Conservation (phyloP, 352 stramenopile species). For the Pythium chondricola region DNA sequence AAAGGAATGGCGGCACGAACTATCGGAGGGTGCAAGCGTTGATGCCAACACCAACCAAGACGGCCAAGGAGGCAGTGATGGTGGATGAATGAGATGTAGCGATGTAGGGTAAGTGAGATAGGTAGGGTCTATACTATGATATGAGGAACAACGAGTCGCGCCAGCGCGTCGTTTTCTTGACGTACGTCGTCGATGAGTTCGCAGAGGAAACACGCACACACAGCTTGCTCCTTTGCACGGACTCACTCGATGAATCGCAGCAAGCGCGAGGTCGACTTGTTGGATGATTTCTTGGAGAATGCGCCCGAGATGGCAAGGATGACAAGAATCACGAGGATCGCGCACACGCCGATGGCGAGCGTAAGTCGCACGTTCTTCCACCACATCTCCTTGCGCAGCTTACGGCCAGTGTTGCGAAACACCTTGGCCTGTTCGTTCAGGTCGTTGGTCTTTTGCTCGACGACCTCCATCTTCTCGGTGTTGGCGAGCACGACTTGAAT, state of each 20-base stretch:
- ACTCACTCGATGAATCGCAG: conserved; percentile 17
- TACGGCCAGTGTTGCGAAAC: conserved; percentile 77
- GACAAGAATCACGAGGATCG: conserved; percentile 68
- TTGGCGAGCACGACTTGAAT: conserved; percentile 83
- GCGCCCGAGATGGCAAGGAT: conserved; percentile 65
- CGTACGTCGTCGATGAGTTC: too few species aligned
- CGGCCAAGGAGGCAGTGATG: too few species aligned
- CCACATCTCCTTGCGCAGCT: conserved; percentile 77
- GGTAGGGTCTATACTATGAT: not conserved
- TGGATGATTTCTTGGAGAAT: conserved; percentile 45
- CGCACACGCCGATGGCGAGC: conserved; percentile 50
- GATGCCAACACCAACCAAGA: too few species aligned
- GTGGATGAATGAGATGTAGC: too few species aligned
- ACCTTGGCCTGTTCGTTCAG: conserved; percentile 85
- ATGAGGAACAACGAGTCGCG: not conserved
- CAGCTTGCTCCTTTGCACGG: too few species aligned
- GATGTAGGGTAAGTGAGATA: not conserved
- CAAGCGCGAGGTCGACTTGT: conserved; percentile 15
- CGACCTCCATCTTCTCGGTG: conserved; percentile 86
- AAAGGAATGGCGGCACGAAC: conserved; percentile 3
- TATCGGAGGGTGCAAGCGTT: too few species aligned
- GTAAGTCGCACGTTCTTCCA: conserved; percentile 84
- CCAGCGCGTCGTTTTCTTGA: too few species aligned
- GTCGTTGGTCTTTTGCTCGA: conserved; percentile 85
- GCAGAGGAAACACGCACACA: too few species aligned